Conservation (phyloP, 305 asterid genomes). For the Solanum hybrid region DNA sequence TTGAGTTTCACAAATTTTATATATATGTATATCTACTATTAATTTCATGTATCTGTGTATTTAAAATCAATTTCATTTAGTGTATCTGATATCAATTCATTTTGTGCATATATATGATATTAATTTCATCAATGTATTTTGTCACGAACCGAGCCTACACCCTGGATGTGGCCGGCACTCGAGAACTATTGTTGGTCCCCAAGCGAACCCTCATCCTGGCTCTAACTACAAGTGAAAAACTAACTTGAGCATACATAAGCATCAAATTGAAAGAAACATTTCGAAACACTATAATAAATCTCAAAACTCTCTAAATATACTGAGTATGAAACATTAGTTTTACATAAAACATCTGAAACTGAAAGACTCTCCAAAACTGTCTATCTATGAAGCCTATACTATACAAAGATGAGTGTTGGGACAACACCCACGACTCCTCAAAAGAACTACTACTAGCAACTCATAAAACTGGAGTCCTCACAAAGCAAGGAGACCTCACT, state of each 20-base stretch:
- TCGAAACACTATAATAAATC: not conserved
- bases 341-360: not conserved
- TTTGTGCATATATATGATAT: too few species aligned
- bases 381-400: not conserved
- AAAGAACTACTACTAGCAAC: not conserved
- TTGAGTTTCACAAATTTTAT: too few species aligned
- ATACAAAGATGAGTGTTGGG: not conserved
- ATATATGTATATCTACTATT: too few species aligned
- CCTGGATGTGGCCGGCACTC: too few species aligned
- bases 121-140: too few species aligned
- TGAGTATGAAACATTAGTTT: not conserved
- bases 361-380: not conserved
- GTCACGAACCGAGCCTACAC: not conserved
- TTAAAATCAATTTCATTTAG: too few species aligned
- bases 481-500: not conserved
- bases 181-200: not conserved
- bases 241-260: not conserved
- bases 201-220: not conserved
- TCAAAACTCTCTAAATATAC: not conserved
- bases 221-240: not conserved
- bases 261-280: not conserved
- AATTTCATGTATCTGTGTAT: too few species aligned
- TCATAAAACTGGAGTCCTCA: not conserved
- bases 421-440: not conserved
- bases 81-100: too few species aligned